Percentiles rank a stretch among this genome's conserved stretches.
Evolutionary conservation across 352 stramenopile genomes (phyloP).

Genomic region (Phytophthora sp.): DNA sequence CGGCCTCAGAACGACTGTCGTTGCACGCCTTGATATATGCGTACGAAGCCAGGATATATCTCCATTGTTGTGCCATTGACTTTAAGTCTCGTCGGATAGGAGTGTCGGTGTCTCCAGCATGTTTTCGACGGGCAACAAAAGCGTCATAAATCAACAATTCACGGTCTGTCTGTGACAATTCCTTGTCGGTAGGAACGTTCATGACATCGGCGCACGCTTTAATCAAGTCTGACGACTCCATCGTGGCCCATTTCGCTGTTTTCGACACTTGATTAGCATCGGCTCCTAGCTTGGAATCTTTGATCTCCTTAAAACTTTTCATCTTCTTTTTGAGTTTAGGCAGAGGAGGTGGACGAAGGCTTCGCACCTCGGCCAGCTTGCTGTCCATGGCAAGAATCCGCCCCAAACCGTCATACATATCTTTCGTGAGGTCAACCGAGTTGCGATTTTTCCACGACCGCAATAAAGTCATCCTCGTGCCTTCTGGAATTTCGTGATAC

Average conservation of each 20-base stretch:
- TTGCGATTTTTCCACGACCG: conserved; percentile 51
- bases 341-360: conserved; percentile 23
- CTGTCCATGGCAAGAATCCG: conserved; percentile 45
- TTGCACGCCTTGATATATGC: conserved; percentile 51
- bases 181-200: conserved; percentile 31
- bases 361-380: conserved; percentile 28
- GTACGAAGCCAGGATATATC: conserved; percentile 48
- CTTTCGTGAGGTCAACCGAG: conserved; percentile 44
- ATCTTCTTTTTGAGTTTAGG: conserved; percentile 22
- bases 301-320: conserved; percentile 9
- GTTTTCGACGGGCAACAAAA: conserved; percentile 39
- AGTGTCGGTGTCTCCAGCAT: conserved; percentile 29
- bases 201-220: conserved; percentile 49
- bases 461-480: conserved; percentile 34
- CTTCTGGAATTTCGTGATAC: conserved; percentile 38
- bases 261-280: conserved; percentile 28
- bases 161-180: conserved; percentile 34
- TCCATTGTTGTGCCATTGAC: conserved; percentile 46
- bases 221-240: conserved; percentile 47
- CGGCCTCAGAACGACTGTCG: conserved; percentile 32
- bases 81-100: conserved; percentile 34
- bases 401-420: conserved; percentile 40
- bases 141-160: conserved; percentile 44
- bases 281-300: conserved; percentile 6
- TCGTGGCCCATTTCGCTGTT: conserved; percentile 37